Evolutionary conservation across 805 yeast species (phyloP).

Genomic region (Lachancea meyersii): DNA sequence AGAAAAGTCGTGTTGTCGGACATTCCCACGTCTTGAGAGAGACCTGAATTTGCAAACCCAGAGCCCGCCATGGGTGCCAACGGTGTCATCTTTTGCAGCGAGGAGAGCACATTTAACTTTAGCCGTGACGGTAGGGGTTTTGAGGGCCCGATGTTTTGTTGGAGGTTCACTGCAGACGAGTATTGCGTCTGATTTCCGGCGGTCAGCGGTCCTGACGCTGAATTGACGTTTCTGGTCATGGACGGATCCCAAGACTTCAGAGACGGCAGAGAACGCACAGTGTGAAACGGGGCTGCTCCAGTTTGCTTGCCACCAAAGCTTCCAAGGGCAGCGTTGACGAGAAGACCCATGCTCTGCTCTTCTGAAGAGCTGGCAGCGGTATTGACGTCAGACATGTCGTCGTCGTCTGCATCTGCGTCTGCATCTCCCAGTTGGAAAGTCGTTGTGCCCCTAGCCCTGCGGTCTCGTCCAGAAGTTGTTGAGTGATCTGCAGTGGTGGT

Average conservation of each 20-base stretch:
- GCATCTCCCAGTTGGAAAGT: conserved; percentile 9
- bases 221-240: not conserved
- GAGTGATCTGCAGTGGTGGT: too few relatives aligned
- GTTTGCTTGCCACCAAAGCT: not conserved
- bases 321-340: conserved; percentile 10
- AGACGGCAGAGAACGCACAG: conserved; percentile 9
- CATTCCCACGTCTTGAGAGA: not conserved
- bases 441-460: conserved; percentile 7
- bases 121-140: conserved; percentile 9
- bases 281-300: not conserved
- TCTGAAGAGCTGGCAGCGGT: conserved; percentile 5
- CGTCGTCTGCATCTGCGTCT: conserved; percentile 8
- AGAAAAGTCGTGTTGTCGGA: conserved; percentile 4
- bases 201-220: not conserved
- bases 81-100: conserved; percentile 62
- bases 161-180: conserved; percentile 4
- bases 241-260: conserved; percentile 5
- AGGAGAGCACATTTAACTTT: conserved; percentile 37
- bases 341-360: conserved; percentile 9
- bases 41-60: too few relatives aligned
- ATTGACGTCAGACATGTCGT: conserved; percentile 4
- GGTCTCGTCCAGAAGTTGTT: conserved; percentile 1
- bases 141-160: not conserved
- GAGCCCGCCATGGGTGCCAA: conserved; percentile 22
- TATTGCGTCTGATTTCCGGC: not conserved